Base-by-base conservation (phyloP, 2,329 filamentous ascomycete species). In the Diaporthe batatas region DNA sequence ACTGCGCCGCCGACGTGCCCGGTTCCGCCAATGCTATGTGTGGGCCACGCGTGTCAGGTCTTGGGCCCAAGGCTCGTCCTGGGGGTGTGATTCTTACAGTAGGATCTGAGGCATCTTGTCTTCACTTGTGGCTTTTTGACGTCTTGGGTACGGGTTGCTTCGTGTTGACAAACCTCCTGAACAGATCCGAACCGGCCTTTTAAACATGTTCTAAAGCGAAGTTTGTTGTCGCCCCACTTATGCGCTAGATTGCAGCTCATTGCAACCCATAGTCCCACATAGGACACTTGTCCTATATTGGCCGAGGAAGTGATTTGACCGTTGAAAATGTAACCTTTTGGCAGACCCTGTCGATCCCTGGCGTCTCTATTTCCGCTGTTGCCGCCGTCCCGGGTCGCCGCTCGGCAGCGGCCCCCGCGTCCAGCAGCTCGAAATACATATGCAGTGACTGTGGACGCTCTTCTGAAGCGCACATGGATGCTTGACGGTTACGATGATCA, bases 21-120 rank as follows among this genome's bases (percentile, higher is more conserved):
- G 10, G 74, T 77, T 16, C 79, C 80, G n/a, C 77, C 79, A 8
- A 76, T 81, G 23, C 73, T 81, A 44, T 71, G 76, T 72, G 76
- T 25, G 74, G 80, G 11, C 16, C 47, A 18, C 44, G 32, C 44
- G 10, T 53, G 68, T 70, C 34, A 70, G 55, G 14, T 62, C 18
- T 62, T 11, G 23, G 7, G 10, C 29, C n/a, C 44, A 21, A n/a
- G 39, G 25, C 44, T 16, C 16, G 12, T 18, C 10, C 10, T 12
- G 16, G 29, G 21, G 49, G n/a, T 53, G 42, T 32, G 21, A 2
- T 32, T 51, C 42, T 53, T 70, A 70, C 68, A 58, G 32, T 49
- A 70, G 57, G 23, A 70, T 62, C 25, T 53, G 55, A 70, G 55
- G 18, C 68, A 70, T 70, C 10, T 42, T 42, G 39, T 59, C n/a